Evolutionary conservation across 495 filamentous ascomycete genomes (phyloP), one percentile per base, ranked within the genome.

Genomic region (Xylaria palmicola): DNA sequence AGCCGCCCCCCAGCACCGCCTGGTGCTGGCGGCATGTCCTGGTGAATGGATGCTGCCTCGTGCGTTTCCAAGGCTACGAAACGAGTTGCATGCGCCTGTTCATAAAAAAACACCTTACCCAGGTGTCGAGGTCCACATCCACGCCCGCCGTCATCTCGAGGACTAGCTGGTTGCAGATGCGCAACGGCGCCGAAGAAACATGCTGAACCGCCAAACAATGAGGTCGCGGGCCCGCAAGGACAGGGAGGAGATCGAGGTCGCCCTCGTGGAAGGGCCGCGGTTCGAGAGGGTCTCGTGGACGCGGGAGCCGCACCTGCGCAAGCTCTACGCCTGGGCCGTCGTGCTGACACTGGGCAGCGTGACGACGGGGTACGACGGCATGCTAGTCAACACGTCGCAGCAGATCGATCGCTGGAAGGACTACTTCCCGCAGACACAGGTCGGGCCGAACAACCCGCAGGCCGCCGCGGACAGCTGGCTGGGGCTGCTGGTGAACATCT

Each of bases 311-410:
- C 82, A 84, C 62, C 75, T 88, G 26, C 71, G 85, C 49, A 84
- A 80, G 67, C 78, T 88, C 27, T 88, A 88, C 61, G 79, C 75
- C 32, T 78, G 77, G 68, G 75, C 76, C 47, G 67, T 75, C 49
- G 73, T 87, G 30, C 74, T 88, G 50, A 86, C 83, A 71, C 69
- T 88, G 61, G 84, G 83, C 4, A 87, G 85, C 44, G 84, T 83
- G 36, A 88, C 84, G 19, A 84, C 82, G 30, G 87, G 87, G 54
- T 90, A 88, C 70, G 87, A 90, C 72, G 85, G 82, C 61, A 83
- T 83, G 75, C 75, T 85, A 52, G 73, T 85, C 70, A 85, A 85
- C 66, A 83, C 80, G 30, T 83, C 82, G 20, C 82, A 85, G 68
- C 79, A 81, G 59, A 78, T 85, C 36, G 72, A 80, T 30, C 66